These are phyloP conservation scores for Hymenotorrendiella dingleyae DNA, from an alignment of 2,329 filamentous ascomycete species.

Conservation along the genomic window DNA sequence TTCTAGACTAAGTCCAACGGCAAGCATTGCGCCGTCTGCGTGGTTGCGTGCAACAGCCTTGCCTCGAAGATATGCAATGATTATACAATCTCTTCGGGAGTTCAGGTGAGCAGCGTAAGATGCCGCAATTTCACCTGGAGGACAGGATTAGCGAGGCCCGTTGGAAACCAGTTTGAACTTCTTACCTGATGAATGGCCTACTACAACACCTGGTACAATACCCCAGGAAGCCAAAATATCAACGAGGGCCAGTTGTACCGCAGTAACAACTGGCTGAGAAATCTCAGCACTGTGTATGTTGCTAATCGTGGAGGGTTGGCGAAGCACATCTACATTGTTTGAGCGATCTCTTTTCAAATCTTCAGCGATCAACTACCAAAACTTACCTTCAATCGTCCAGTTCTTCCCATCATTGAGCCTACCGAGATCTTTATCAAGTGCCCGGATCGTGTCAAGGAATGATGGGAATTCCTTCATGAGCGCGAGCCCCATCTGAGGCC, in stretches of 20 bases:
- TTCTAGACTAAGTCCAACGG: neutral
- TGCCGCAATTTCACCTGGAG: neutral
- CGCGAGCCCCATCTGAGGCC: constrained; percentile 15
- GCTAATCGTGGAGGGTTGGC: constrained; percentile 15
- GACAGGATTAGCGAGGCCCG: too few species aligned
- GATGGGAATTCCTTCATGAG: constrained; percentile 9
- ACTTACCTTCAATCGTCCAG: neutral
- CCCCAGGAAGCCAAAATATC: constrained; percentile 14
- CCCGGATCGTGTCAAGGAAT: constrained; percentile 1
- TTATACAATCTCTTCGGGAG: neutral
- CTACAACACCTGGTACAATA: constrained; percentile 16
- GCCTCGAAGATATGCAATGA: neutral
- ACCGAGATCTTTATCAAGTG: neutral
- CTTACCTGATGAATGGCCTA: neutral
- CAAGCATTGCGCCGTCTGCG: neutral
- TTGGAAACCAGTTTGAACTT: too few species aligned
- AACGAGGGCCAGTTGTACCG: constrained; percentile 22
- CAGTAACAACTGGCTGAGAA: constrained; percentile 13
- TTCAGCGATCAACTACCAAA: neutral
- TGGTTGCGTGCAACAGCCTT: neutral
- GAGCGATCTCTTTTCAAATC: neutral
- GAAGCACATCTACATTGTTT: neutral
- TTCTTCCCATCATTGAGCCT: neutral
- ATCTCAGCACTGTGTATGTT: constrained; percentile 19
- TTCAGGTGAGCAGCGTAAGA: neutral